Evolutionary conservation across 1,139 yeast species (phyloP).

Genomic region (Candida neerlandica): DNA sequence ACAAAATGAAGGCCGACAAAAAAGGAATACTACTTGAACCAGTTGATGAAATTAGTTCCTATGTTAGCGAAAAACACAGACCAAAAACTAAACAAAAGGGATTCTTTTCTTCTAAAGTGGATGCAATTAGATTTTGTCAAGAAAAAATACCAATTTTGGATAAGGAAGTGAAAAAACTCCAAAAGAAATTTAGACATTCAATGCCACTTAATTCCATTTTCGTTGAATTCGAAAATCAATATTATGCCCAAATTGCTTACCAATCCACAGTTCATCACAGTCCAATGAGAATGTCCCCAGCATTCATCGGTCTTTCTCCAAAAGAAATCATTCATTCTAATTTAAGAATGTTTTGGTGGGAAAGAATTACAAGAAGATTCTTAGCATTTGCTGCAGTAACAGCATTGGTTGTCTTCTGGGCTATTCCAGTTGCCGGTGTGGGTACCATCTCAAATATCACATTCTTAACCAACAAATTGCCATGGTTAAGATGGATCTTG

Average conservation of each 20-base stretch:
- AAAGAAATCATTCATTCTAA: constrained; percentile 68
- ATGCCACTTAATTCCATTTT: constrained; percentile 61
- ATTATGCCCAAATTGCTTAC: constrained; percentile 69
- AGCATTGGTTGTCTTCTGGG: constrained; percentile 72
- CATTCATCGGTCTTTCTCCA: constrained; percentile 60
- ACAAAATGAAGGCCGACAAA: constrained; percentile 65
- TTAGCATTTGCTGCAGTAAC: constrained; percentile 62
- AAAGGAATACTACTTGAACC: constrained; percentile 52
- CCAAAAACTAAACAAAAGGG: constrained; percentile 68
- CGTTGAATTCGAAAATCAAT: constrained; percentile 70
- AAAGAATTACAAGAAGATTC: constrained; percentile 60
- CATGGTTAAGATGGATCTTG: constrained; percentile 63
- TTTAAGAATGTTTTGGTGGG: constrained; percentile 84
- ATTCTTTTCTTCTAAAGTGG: constrained; percentile 57
- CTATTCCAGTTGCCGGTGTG: constrained; percentile 83
- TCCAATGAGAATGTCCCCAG: constrained; percentile 53
- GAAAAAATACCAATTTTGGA: constrained; percentile 58
- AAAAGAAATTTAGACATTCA: constrained; percentile 44
- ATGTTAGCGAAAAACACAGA: constrained; percentile 74
- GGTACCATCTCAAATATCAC: constrained; percentile 78
- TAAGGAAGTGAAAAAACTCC: constrained; percentile 54
- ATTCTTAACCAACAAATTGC: constrained; percentile 60
- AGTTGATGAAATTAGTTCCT: constrained; percentile 55
- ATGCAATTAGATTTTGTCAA: constrained; percentile 60
- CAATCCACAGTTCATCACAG: constrained; percentile 59